A percentile compares a stretch with the other conserved stretches of the same genome.
phyloP scores from a whole-genome alignment of 495 filamentous ascomycete genomes.

The Clohesyomyces aquaticus region DNA sequence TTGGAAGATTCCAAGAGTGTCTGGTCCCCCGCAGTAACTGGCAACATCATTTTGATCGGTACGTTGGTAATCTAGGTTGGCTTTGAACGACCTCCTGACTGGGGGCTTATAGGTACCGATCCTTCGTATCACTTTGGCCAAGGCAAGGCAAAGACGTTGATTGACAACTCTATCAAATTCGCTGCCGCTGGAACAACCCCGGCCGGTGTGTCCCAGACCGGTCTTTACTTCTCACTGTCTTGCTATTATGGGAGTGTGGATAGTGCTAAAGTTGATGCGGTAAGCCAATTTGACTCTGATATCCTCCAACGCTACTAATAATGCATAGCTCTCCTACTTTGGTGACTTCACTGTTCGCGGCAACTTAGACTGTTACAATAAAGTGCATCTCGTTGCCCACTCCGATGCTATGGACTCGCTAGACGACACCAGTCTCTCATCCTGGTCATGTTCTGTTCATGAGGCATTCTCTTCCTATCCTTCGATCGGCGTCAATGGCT shows the following conservation, averaged over 20 bases:
- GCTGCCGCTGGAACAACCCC: conserved; percentile 42
- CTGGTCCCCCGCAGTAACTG: conserved; percentile 50
- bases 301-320: not conserved
- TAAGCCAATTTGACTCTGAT: conserved; percentile 1
- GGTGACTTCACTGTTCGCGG: conserved; percentile 42
- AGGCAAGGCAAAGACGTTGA: conserved; percentile 45
- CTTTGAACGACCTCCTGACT: not conserved
- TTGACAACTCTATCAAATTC: conserved; percentile 50
- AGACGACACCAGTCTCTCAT: conserved; percentile 50
- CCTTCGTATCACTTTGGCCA: conserved; percentile 43
- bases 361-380: conserved; percentile 45
- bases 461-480: conserved; percentile 55
- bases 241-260: conserved; percentile 44
- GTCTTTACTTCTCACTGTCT: conserved; percentile 50
- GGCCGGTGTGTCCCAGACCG: conserved; percentile 40
- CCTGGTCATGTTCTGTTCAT: conserved; percentile 57
- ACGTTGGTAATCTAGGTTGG: not conserved
- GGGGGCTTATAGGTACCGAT: conserved; percentile 45
- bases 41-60: conserved; percentile 51
- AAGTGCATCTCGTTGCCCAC: conserved; percentile 53
- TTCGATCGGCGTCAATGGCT: conserved; percentile 47
- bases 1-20: conserved; percentile 40
- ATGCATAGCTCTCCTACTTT: conserved; percentile 50
- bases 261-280: conserved; percentile 45
- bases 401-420: conserved; percentile 49